Evolutionary conservation across 2,329 filamentous ascomycete genomes (phyloP), one percentile per base, ranked within the genome.

Genomic region (Myrmaecium sp.): DNA sequence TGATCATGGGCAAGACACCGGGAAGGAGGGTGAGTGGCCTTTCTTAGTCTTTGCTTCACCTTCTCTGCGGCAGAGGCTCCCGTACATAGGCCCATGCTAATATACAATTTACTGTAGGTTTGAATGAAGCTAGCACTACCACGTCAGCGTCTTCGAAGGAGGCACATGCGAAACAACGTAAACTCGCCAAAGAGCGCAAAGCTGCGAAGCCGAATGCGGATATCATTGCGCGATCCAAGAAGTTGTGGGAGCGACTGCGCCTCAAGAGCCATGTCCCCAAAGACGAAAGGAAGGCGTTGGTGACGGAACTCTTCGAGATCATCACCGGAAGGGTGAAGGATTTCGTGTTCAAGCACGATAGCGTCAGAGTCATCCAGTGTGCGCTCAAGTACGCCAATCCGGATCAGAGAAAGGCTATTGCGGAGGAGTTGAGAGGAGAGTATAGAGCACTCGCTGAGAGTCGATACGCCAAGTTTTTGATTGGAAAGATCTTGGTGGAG

Each of bases 291-390:
- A 76, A 86, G 52, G 66, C 76, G 48, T 67, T 98, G 21, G 78
- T 95, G 25, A 69, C 74, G 33, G 86, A 98, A 58, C 66, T 98
- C 14, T 95, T 92, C 52, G 65, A 67, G 30, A 92, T 98, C 44
- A 79, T 94, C 42, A 89, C 80, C 14, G 86, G 84, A 28, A 72
- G 79, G 31, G 78, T 95, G 42, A 82, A 81, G 54, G 89, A 95
- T 35, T 93, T 95, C 39, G 86, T 94, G 12, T 79, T 98, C 58
- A 98, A 98, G 67, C 89, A 98, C 52, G 89, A 98, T 49, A 81
- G 83, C 18, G 86, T 93, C n/a, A 71, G 89, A 39, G 83, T 93
- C 21, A 78, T 98, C 14, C 89, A 98, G 58, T 94, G 84, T 8
- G 89, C 86, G 19, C 70, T 98, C 55, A 98, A 98, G 55, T 98